Evolutionary conservation across 805 yeast genomes (phyloP).

Genomic region (Wickerhamiella brachini): DNA sequence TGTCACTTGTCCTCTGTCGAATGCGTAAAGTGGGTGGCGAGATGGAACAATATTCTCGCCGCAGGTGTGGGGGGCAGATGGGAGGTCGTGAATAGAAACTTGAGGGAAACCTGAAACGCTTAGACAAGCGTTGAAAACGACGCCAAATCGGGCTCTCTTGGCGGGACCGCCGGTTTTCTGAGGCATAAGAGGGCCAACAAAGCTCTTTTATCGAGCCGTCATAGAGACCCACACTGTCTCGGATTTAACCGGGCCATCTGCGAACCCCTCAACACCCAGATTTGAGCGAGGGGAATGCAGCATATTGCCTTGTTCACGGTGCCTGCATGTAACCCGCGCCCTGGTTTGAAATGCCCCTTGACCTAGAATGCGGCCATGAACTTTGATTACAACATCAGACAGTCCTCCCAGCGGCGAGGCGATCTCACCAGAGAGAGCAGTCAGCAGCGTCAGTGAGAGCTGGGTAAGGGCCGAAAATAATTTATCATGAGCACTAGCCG

Average conservation of each 20-base stretch:
- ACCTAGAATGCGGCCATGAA: not conserved
- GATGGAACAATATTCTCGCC: not conserved
- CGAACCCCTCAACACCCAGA: no score
- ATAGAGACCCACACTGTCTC: no score
- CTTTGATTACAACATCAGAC: not conserved
- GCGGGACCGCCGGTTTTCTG: no score
- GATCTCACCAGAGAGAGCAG: no score
- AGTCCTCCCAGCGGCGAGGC: no score
- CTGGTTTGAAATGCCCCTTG: not conserved
- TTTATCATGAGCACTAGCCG: no score
- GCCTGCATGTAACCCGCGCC: not conserved
- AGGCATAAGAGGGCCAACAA: no score
- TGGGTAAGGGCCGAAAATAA: no score
- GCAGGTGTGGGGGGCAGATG: not conserved
- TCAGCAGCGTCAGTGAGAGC: no score
- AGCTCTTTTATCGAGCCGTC: no score
- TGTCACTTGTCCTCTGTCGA: no score
- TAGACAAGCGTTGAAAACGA: not conserved
- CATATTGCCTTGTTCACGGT: not conserved
- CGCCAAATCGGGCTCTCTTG: not conserved
- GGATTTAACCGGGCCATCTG: no score
- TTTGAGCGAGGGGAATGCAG: not conserved
- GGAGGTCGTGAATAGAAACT: not conserved
- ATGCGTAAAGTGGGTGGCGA: not conserved
- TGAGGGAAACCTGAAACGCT: not conserved